A percentile compares a stretch with the other conserved stretches of the same genome.
phyloP scores from a whole-genome alignment of 129 eudicot genomes.

The Pulicaria dysenterica region DNA sequence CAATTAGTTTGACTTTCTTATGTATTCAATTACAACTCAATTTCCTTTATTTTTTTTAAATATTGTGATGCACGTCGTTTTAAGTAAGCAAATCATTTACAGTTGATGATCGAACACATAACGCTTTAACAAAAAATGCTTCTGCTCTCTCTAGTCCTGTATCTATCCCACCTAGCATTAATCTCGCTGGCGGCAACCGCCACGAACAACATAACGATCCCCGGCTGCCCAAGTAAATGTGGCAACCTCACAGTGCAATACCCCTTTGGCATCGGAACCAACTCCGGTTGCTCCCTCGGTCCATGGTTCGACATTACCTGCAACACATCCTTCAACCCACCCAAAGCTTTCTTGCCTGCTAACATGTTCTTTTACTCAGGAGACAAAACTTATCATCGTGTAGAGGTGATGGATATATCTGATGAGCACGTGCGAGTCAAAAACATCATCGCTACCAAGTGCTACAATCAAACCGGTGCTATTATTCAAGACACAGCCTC shows the following conservation, averaged over 20 bases:
- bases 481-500: not conserved
- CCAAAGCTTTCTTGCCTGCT: constrained; percentile 27
- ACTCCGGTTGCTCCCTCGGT: constrained; percentile 28
- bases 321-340: constrained; percentile 35
- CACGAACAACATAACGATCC: constrained; percentile 30
- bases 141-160: not conserved
- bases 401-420: not conserved
- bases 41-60: no score
- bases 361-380: not conserved
- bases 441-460: not conserved
- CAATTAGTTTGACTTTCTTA: no score
- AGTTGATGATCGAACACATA: no score
- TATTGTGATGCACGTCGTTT: no score
- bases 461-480: constrained; percentile 4
- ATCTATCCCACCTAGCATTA: constrained; percentile 21
- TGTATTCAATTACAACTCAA: no score
- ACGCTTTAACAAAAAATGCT: not conserved
- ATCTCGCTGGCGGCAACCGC: constrained; percentile 1
- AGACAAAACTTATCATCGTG: not conserved
- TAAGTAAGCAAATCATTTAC: no score
- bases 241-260: constrained; percentile 40
- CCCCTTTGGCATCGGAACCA: constrained; percentile 41
- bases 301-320: constrained; percentile 33
- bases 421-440: not conserved
- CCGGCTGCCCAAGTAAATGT: constrained; percentile 46